These are phyloP conservation scores for Metschnikowia baotianmanensis DNA, from an alignment of 805 yeast genomes.

Conservation along the genomic window DNA sequence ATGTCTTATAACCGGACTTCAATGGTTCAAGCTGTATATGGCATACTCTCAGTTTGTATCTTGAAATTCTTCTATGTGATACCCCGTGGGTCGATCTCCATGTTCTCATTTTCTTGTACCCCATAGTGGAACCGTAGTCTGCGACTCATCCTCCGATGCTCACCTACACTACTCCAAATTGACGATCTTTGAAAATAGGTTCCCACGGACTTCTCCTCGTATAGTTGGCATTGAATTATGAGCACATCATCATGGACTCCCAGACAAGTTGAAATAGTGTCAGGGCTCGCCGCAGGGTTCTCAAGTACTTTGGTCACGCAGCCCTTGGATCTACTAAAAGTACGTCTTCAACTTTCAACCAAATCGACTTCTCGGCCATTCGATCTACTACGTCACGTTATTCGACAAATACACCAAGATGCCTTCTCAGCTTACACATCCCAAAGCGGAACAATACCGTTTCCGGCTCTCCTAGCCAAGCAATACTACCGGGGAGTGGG, in stretches of 20 bases:
- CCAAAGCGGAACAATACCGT: slow-evolving; percentile 3
- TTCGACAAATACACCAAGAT: slow-evolving; percentile 21
- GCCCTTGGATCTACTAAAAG: slow-evolving; percentile 84
- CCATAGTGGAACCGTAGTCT: no score
- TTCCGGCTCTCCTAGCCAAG: slow-evolving; percentile 7
- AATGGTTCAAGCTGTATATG: no score
- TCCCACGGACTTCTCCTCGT: neutral
- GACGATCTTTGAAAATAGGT: neutral
- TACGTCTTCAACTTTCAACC: slow-evolving; percentile 67
- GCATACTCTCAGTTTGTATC: no score
- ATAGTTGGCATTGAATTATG: neutral
- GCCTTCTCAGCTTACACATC: slow-evolving; percentile 17
- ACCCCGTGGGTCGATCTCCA: no score
- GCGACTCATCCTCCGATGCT: neutral
- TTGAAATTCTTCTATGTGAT: no score
- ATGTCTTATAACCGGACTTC: no score
- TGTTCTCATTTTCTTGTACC: neutral
- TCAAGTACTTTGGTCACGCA: slow-evolving; percentile 78
- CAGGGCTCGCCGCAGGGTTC: slow-evolving; percentile 82
- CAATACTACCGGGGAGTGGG: slow-evolving; percentile 68
- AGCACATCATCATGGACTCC: slow-evolving; percentile 4
- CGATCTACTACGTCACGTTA: slow-evolving; percentile 20
- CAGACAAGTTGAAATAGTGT: slow-evolving; percentile 52
- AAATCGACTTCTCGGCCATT: slow-evolving; percentile 18
- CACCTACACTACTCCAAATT: slow-evolving; percentile 2